phyloP scores from a whole-genome alignment of 108 stramenopile genomes.

The Poteriospumella lacustris region DNA sequence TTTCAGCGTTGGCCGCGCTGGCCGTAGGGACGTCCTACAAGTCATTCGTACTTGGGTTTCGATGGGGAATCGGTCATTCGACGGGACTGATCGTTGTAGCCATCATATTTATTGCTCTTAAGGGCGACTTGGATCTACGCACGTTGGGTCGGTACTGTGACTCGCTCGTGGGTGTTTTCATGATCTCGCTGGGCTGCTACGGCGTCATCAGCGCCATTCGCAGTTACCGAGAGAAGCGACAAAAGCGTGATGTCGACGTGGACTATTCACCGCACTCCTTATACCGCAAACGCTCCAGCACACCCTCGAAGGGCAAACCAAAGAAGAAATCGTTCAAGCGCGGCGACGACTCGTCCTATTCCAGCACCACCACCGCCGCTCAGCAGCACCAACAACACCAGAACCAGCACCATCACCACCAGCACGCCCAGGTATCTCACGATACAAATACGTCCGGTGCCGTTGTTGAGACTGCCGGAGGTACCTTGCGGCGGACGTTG shows the following conservation, averaged over 20 bases:
- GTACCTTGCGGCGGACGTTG: no score
- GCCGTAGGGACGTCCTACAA: slow-evolving; percentile 32
- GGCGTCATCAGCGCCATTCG: slow-evolving; percentile 19
- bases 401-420: no score
- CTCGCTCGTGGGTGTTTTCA: slow-evolving; percentile 29
- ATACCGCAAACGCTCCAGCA: neutral
- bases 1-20: slow-evolving; percentile 32
- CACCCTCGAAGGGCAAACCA: neutral
- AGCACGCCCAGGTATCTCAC: no score
- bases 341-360: neutral
- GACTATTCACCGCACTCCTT: neutral
- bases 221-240: neutral
- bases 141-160: slow-evolving; percentile 32
- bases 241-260: neutral
- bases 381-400: no score
- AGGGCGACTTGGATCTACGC: slow-evolving; percentile 20
- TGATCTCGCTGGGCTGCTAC: slow-evolving; percentile 26
- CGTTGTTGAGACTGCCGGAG: no score
- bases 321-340: neutral
- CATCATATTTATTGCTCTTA: slow-evolving; percentile 21
- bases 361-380: neutral
- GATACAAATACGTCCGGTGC: no score
- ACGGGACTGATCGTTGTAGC: slow-evolving; percentile 31
- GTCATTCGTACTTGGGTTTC: slow-evolving; percentile 29
- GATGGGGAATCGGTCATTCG: slow-evolving; percentile 35